Evolutionary conservation across 78 protist species (phyloP).

Genomic region (Neovahlkampfia damariscottae): DNA sequence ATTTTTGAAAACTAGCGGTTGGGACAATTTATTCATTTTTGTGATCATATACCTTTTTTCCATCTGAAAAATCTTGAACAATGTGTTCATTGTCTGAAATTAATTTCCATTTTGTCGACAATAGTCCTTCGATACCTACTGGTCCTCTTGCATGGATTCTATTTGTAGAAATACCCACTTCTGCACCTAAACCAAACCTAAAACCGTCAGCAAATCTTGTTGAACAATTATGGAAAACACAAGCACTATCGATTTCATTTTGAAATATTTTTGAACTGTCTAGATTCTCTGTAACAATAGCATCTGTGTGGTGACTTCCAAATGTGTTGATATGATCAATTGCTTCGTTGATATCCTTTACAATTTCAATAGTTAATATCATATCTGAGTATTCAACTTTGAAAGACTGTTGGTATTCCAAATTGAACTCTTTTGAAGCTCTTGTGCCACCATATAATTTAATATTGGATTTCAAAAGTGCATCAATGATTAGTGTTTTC

Average conservation of each 20-base stretch:
- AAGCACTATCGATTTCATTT: constrained; percentile 55
- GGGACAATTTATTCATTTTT: no score
- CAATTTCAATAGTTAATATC: constrained; percentile 25
- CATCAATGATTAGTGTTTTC: neutral
- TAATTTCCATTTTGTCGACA: constrained; percentile 12
- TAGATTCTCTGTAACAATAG: constrained; percentile 44
- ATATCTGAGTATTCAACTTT: constrained; percentile 13
- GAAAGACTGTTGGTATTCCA: no score
- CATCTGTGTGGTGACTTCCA: constrained; percentile 72
- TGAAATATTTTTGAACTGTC: constrained; percentile 27
- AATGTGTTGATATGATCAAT: constrained; percentile 46
- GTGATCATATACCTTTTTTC: no score
- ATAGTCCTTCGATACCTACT: constrained; percentile 52
- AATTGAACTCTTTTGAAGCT: no score
- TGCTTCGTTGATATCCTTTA: constrained; percentile 33
- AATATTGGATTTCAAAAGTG: neutral
- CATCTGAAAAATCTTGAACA: no score
- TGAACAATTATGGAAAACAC: constrained; percentile 62
- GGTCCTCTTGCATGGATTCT: constrained; percentile 60
- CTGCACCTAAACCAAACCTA: constrained; percentile 60
- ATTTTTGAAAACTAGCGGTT: no score
- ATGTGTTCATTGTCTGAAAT: no score
- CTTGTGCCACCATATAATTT: neutral
- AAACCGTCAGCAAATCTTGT: constrained; percentile 59
- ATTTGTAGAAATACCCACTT: constrained; percentile 41